Conservation (phyloP, 176 grass and related monocot species). For the Secale cereale region DNA sequence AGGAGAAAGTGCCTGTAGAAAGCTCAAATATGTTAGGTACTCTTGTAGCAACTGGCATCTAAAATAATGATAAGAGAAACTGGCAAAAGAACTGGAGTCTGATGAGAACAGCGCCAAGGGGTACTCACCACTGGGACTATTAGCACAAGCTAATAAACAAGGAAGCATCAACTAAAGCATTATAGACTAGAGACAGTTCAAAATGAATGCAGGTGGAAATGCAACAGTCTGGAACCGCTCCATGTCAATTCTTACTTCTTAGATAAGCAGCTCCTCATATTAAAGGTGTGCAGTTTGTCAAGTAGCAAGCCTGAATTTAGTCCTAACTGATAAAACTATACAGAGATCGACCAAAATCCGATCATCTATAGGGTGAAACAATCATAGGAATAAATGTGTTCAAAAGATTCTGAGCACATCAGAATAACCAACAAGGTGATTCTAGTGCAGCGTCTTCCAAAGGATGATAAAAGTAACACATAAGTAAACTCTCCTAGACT, state of each 20-base stretch:
- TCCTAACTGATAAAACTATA: background rate
- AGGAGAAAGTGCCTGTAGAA: constrained; percentile 84
- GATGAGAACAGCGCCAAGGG: background rate
- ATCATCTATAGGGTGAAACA: background rate
- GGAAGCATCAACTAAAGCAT: constrained; percentile 6
- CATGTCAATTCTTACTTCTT: constrained; percentile 34
- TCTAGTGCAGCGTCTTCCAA: background rate
- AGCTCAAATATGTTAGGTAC: background rate
- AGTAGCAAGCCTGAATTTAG: constrained; percentile 9
- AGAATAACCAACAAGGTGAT: constrained; percentile 16
- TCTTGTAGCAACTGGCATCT: constrained; percentile 1
- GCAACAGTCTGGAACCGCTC: background rate
- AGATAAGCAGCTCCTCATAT: background rate
- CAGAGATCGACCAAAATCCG: background rate
- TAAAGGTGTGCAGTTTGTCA: background rate
- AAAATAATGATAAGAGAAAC: constrained; percentile 4
- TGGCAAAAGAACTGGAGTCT: background rate
- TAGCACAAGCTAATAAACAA: background rate
- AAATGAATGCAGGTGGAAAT: background rate
- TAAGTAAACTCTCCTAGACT: background rate
- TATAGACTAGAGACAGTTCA: background rate
- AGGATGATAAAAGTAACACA: background rate
- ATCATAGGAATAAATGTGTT: constrained; percentile 24
- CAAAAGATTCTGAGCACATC: background rate
- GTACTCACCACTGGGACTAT: background rate